Evolutionary conservation across 1,284 basidiomycete species (phyloP), one percentile per base, ranked within the genome.

Genomic region (Inonotus hispidus): DNA sequence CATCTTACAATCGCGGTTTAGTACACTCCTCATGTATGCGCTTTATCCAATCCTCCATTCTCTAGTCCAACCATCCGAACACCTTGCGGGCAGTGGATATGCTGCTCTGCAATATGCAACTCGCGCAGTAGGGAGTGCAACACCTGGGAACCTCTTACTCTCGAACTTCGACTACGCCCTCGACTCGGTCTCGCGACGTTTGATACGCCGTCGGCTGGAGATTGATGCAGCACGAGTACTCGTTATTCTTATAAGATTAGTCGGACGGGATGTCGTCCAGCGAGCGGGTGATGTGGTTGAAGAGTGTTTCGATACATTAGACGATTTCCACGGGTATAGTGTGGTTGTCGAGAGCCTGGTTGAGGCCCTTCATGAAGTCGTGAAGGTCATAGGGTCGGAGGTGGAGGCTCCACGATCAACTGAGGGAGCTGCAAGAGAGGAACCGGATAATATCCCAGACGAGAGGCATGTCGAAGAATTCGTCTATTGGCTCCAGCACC

Each of bases 111-210:
- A 81, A 63, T 85, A 81, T 63, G 81, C 95, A 47, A 80, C 92
- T 1, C 75, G 80, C 23, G 77, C 83, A 60, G 83, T 86, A 1
- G 92, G 90, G 1, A 95, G 93, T 67, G 92, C 93, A 6, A 88
- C 89, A 1, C 82, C 92, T 0, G 83, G 86, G 37, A 93, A 93
- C 69, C 78, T 97, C 35, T 77, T 98, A 3, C 80, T 97, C 32
- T 88, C 93, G 27, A 95, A 97, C 71, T 95, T 95, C 66, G 95
- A 98, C 74, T 97, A 98, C 69, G 88, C 93, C 7, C 82, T 98
- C 62, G 93, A 96, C 67, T 83, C 88, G 11, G 87, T 95, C 8
- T 92, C 91, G 0, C 87, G 91, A 38, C 83, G 88, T 29, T 80
- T 97, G 16, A 87, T 84, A 11, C 83, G 86, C 35, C 76, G 87